Percentiles rank a stretch among this genome's conserved stretches.
Evolutionary conservation across 352 stramenopile species (phyloP).

Genomic region (Phytopythium delawarense): DNA sequence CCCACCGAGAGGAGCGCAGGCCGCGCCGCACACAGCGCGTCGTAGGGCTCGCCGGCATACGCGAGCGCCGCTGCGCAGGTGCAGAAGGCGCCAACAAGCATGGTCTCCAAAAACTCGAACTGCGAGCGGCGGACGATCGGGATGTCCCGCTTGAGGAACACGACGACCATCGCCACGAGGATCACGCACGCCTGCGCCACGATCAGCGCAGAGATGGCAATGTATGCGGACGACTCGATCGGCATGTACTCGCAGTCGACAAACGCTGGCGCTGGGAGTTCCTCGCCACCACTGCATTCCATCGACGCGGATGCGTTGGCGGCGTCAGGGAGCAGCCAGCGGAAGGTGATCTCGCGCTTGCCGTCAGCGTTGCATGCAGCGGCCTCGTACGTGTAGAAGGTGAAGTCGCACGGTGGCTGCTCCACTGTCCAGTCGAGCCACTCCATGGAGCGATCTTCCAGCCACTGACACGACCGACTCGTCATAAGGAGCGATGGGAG

Average conservation of each 20-base stretch:
- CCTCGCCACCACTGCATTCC: slow-evolving; percentile 12
- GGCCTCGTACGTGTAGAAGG: slow-evolving; percentile 27
- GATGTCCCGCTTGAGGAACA: slow-evolving; percentile 10
- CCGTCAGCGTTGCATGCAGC: slow-evolving; percentile 9
- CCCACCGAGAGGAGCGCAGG: slow-evolving; percentile 13
- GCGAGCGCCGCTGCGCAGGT: slow-evolving; percentile 5
- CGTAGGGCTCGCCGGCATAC: slow-evolving; percentile 8
- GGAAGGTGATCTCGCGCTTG: slow-evolving; percentile 5
- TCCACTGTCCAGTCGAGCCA: slow-evolving; percentile 21
- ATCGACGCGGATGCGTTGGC: slow-evolving; percentile 4
- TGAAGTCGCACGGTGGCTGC: slow-evolving; percentile 17
- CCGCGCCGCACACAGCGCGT: slow-evolving; percentile 10
- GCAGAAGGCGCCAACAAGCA: slow-evolving; percentile 2
- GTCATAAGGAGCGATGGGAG: slow-evolving; percentile 16
- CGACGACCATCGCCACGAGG: slow-evolving; percentile 6
- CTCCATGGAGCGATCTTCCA: background rate
- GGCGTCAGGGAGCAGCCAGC: slow-evolving; percentile 15
- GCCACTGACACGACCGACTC: slow-evolving; percentile 26
- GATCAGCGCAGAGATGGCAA: slow-evolving; percentile 7
- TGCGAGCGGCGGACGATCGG: slow-evolving; percentile 24
- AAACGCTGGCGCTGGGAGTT: background rate
- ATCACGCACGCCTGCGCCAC: slow-evolving; percentile 6
- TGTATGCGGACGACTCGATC: slow-evolving; percentile 1
- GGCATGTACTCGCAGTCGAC: slow-evolving; percentile 16
- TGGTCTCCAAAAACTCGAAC: slow-evolving; percentile 16